Evolutionary conservation across 768 basidiomycete species (phyloP), one percentile per base, ranked within the genome.

Genomic region (Termitomyces titanicus): DNA sequence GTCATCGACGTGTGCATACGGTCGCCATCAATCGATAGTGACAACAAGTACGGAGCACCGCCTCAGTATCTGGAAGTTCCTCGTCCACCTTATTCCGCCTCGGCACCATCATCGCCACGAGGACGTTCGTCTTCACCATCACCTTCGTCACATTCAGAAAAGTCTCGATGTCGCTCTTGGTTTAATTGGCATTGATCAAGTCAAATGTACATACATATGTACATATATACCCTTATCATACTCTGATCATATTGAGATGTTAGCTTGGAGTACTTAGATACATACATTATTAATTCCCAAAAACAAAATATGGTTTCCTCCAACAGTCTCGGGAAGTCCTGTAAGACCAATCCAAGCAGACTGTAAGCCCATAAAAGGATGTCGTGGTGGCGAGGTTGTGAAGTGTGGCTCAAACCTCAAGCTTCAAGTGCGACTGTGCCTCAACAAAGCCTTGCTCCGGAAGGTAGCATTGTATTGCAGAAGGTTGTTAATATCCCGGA

Each of bases 381-480:
- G 18, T 47, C 24, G 10, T 20, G 25, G 8, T 22, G 31, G 20
- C 5, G 38, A 15, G 5, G 12, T 25, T 49, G 25, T n/a, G 18
- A 8, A 12, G 8, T 2, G 10, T 6, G 25, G 29, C 29, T 29
- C 29, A 29, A 2, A 20, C 9, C n/a, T n/a, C 24, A 1, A 11
- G 27, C 17, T 53, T 78, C 68, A 86, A n/a, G 82, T 81, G 59
- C 88, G 79, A 65, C 82, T 85, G 63, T 92, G 87, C 61, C 86
- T 73, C 58, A 91, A 69, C 56, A 92, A 73, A n/a, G 89, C 90
- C 70, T 93, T 93, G 74, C 90, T 92, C 67, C 91, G 76, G 71
- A 97, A 97, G 0, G 94, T 93, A 27, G 92, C 92, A 61, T 97
- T 97, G 73, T 96, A 97, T 71, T 95, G 93, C 53, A 97, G 72